Evolutionary conservation across 177 flowering plant species (phyloP), one percentile per base, ranked within the genome.

Genomic region (Vitis hybrid): DNA sequence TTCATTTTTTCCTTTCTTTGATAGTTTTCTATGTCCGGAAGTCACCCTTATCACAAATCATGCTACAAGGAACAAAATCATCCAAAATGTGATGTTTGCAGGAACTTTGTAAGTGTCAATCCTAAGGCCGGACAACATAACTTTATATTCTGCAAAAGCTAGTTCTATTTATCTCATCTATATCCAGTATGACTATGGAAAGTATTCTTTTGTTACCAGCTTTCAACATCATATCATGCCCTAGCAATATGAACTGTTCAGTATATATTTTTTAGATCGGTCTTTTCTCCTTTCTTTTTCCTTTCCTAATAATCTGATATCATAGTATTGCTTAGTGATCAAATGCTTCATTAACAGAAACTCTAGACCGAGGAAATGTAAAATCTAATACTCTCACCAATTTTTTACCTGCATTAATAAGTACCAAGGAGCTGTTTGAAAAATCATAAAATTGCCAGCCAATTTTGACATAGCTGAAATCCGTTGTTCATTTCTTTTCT

Each of bases 1-100:
- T 69, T 67, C 14, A 9, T 16, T 4, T 6, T 16, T 64, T 57
- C 31, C 52, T 68, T 60, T 70, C 13, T 71, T 58, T 51, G 71
- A 79, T 65, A 95, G 99, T 95, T 87, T 77, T 95, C 99, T 55
- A 80, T 93, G 90, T 87, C 89, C 22, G 96, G 85, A 10, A 85
- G 79, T 69, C 86, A 77, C 50, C 97, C 99, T 33, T 95, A 87
- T 74, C 99, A 95, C 81, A 90, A 90, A 73, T 74, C 91, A 67
- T 95, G 99, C 85, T 91, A 90, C 81, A 89, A 84, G 84, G 97
- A 95, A 79, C 91, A 78, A 10, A 75, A 91, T 82, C 99, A 93
- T 70, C 99, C 99, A 57, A 93, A 81, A 81, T 95, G 99, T 76
- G 98, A 93, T 79, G 94, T 93, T 68, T 95, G 98, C 82, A 79